Conservation (phyloP, 2,329 filamentous ascomycete genomes). For the Cryphonectria japonica region DNA sequence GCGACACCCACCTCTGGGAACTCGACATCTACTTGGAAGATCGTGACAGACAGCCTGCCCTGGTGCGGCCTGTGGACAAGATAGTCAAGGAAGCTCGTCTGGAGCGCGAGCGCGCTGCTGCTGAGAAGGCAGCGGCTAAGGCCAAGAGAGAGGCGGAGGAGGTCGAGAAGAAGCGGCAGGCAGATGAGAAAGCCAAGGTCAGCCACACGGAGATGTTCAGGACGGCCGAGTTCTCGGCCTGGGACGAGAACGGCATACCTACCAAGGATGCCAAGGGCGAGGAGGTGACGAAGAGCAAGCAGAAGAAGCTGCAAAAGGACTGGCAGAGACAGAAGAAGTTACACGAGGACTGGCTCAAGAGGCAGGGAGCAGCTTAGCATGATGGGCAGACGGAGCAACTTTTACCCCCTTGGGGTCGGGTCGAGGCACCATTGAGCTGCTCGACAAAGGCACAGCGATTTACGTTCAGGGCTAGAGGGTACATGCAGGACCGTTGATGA, state of each 20-base stretch:
- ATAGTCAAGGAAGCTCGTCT: conserved; percentile 58
- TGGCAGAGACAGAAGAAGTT: conserved; percentile 74
- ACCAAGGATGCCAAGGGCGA: conserved; percentile 63
- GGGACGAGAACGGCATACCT: conserved; percentile 69
- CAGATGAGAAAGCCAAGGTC: conserved; percentile 40
- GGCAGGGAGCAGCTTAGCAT: conserved; percentile 19
- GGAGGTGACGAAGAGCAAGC: conserved; percentile 66
- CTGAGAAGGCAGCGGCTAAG: conserved; percentile 52
- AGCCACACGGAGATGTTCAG: conserved; percentile 40
- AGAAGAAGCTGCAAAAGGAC: conserved; percentile 71
- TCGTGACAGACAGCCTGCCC: conserved; percentile 58
- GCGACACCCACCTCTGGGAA: conserved; percentile 67
- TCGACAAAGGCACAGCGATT: background rate
- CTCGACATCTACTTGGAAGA: conserved; percentile 74
- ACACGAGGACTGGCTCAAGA: conserved; percentile 55
- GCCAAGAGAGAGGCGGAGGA: conserved; percentile 36
- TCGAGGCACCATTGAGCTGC: background rate
- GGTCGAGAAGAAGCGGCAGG: conserved; percentile 47
- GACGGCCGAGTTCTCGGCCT: conserved; percentile 56
- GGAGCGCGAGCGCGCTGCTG: conserved; percentile 55
- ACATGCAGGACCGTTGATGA: background rate
- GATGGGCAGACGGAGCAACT: background rate
- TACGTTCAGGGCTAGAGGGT: background rate
- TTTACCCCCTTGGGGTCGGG: background rate
- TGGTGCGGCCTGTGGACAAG: conserved; percentile 66